These are phyloP conservation scores for Turritis glabra DNA, from an alignment of 345 rosid species.

Conservation along the genomic window DNA sequence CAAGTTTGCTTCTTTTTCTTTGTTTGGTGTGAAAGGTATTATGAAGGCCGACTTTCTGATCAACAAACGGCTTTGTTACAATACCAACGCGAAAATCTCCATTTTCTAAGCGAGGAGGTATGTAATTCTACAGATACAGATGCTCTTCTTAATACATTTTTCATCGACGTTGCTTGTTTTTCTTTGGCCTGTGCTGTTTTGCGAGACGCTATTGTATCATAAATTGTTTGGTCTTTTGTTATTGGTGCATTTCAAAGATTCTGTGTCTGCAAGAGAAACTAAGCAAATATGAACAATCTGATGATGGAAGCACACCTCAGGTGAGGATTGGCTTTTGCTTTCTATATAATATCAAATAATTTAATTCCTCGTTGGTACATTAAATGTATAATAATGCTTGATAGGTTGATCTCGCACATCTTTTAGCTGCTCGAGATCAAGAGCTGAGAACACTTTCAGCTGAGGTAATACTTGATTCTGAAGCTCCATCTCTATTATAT, in stretches of 20 bases:
- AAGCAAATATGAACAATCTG: constrained; percentile 85
- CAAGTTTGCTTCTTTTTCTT: neutral
- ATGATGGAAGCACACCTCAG: constrained; percentile 91
- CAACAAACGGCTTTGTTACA: constrained; percentile 96
- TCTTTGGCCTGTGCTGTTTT: constrained; percentile 5
- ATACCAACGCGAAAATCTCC: constrained; percentile 96
- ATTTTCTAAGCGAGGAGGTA: constrained; percentile 96
- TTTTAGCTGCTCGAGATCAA: constrained; percentile 93
- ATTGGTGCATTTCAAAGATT: constrained; percentile 50
- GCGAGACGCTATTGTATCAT: neutral
- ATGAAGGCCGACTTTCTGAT: constrained; percentile 89
- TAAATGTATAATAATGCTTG: neutral
- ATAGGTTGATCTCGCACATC: constrained; percentile 92
- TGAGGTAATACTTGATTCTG: constrained; percentile 53
- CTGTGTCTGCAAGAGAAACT: constrained; percentile 86
- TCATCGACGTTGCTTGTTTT: constrained; percentile 4
- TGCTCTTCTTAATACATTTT: neutral
- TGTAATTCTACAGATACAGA: neutral
- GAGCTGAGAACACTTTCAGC: constrained; percentile 90
- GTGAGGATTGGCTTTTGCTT: constrained; percentile 42
- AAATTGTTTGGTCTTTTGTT: neutral
- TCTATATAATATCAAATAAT: neutral
- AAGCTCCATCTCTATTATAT: neutral
- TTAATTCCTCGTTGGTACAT: neutral
- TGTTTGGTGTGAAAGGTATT: constrained; percentile 56